A percentile compares a stretch with the other conserved stretches of the same genome.
These are phyloP conservation scores for Gossypium thurberi DNA, from an alignment of 345 rosid genomes.

Conservation along the genomic window DNA sequence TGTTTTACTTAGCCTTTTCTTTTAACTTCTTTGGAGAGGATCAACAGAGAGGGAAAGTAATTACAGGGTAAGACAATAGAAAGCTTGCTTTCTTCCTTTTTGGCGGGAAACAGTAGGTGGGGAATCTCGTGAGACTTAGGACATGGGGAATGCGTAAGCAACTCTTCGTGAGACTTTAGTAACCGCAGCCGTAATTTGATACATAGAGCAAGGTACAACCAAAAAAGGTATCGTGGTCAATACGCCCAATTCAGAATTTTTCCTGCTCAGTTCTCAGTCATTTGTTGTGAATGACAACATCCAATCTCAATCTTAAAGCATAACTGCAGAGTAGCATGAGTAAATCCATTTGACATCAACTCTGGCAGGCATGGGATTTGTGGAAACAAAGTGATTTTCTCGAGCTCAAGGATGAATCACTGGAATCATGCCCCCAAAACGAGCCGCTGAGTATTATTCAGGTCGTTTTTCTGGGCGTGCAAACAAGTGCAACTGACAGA, in stretches of 20 bases:
- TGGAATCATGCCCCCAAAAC: background rate
- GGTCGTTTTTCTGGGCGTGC: constrained; percentile 8
- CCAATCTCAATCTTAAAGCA: background rate
- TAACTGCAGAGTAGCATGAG: background rate
- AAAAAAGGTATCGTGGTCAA: no score
- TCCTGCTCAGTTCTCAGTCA: no score
- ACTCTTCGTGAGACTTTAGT: background rate
- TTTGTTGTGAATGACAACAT: no score
- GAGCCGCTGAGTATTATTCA: constrained; percentile 10
- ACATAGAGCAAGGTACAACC: no score
- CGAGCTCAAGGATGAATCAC: background rate
- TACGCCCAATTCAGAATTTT: no score
- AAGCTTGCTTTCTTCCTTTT: background rate
- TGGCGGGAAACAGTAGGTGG: constrained; percentile 35
- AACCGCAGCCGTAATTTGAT: no score
- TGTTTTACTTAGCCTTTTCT: constrained; percentile 2
- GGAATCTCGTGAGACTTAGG: constrained; percentile 18
- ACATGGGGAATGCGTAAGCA: background rate
- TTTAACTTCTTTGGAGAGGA: background rate
- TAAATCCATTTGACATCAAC: background rate
- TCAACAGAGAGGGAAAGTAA: background rate
- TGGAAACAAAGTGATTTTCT: constrained; percentile 20
- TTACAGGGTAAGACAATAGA: no score
- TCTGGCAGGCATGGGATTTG: constrained; percentile 32
- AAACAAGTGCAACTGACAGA: constrained; percentile 11